A percentile compares a stretch with the other conserved stretches of the same genome.
Evolutionary conservation across 805 yeast genomes (phyloP).

Genomic region (Candida ascalaphidarum): DNA sequence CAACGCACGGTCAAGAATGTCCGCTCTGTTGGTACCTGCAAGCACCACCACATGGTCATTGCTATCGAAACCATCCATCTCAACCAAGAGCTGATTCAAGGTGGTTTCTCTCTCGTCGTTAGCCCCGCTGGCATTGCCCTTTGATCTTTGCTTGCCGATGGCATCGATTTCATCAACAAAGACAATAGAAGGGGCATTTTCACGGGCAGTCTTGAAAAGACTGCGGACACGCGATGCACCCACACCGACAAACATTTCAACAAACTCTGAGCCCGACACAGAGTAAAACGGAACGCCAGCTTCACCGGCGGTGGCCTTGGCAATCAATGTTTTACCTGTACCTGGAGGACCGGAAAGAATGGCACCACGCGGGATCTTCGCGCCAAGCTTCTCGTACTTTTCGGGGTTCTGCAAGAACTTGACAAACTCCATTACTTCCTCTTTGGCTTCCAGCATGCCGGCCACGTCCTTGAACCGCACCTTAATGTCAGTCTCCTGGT

Average conservation of each 20-base stretch:
- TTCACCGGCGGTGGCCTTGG: slow-evolving; percentile 98
- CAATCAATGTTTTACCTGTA: slow-evolving; percentile 95
- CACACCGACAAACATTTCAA: slow-evolving; percentile 98
- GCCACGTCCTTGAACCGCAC: slow-evolving; percentile 92
- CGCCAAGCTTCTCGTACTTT: slow-evolving; percentile 89
- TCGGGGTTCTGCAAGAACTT: slow-evolving; percentile 83
- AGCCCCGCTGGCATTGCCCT: slow-evolving; percentile 69
- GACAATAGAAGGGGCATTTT: slow-evolving; percentile 91
- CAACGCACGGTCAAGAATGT: slow-evolving; percentile 85
- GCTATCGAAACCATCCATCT: slow-evolving; percentile 95
- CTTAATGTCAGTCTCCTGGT: slow-evolving; percentile 85
- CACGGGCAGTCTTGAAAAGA: slow-evolving; percentile 83
- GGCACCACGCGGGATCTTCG: slow-evolving; percentile 97
- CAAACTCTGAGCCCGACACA: slow-evolving; percentile 95
- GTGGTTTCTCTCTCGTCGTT: slow-evolving; percentile 98
- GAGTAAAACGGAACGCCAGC: slow-evolving; percentile 96
- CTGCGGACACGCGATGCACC: slow-evolving; percentile 99
- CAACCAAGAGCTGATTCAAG: slow-evolving; percentile 88
- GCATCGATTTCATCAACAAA: slow-evolving; percentile 99
- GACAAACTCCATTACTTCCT: slow-evolving; percentile 97
- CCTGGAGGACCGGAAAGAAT: slow-evolving; percentile 98
- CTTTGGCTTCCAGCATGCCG: slow-evolving; percentile 95
- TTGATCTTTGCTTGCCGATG: slow-evolving; percentile 87
- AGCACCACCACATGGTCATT: slow-evolving; percentile 91
- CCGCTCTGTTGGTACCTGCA: slow-evolving; percentile 97